Evolutionary conservation across 805 yeast species (phyloP).

Genomic region (Yamadazyma phyllophila): DNA sequence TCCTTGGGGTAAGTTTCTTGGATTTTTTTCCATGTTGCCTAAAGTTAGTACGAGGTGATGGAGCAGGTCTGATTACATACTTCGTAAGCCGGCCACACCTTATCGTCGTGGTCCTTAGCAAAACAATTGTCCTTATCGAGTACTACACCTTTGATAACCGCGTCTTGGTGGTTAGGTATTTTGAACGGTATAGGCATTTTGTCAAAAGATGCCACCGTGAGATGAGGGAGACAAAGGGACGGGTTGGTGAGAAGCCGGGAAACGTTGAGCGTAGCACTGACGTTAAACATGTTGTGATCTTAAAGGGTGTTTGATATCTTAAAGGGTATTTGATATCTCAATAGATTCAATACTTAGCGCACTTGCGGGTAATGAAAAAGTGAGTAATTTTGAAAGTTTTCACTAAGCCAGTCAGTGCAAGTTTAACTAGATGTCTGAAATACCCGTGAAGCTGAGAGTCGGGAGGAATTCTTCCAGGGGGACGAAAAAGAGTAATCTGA

Average conservation of each 20-base stretch:
- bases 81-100: constrained; percentile 68
- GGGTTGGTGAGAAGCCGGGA: constrained; percentile 61
- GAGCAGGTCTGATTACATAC: constrained; percentile 3
- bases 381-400: constrained; percentile 1
- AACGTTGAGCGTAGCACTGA: constrained; percentile 75
- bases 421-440: constrained; percentile 1
- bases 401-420: neutral
- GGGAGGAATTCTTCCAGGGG: constrained; percentile 4
- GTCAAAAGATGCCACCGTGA: constrained; percentile 54
- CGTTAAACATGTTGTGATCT: constrained; percentile 45
- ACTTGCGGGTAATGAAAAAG: constrained; percentile 3
- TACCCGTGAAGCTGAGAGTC: constrained; percentile 12
- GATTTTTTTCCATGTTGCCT: constrained; percentile 52
- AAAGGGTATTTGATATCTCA: too few species aligned
- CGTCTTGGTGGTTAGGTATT: constrained; percentile 27
- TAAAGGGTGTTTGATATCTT: too few species aligned
- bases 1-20: constrained; percentile 59
- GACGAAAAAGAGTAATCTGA: neutral
- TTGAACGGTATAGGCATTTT: constrained; percentile 55
- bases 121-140: constrained; percentile 95
- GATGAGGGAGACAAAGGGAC: constrained; percentile 65
- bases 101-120: constrained; percentile 76
- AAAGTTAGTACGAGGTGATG: constrained; percentile 16
- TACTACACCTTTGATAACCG: constrained; percentile 67
- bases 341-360: neutral